Percentiles rank a stretch among this genome's conserved stretches.
Evolutionary conservation across 768 basidiomycete genomes (phyloP).

Genomic region (Coprinopsis cinerea): DNA sequence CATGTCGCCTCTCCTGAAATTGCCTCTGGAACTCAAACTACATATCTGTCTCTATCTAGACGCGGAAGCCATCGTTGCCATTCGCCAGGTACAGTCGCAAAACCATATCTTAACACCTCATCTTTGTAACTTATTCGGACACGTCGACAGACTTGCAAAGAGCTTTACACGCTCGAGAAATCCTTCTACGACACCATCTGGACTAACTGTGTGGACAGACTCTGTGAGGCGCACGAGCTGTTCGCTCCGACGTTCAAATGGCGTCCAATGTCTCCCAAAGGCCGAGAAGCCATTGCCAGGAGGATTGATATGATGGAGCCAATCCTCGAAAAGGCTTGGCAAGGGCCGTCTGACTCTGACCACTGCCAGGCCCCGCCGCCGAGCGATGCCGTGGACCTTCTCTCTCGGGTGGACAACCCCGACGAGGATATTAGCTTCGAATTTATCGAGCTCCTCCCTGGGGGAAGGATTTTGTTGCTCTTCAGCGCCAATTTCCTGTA

Average conservation of each 20-base stretch:
- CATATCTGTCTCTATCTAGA: neutral
- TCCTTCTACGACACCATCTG: neutral
- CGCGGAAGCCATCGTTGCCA: neutral
- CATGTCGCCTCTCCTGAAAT: too few species aligned
- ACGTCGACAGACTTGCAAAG: neutral
- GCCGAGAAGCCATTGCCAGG: neutral
- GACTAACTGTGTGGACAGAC: neutral
- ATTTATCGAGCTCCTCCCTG: neutral
- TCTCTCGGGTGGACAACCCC: neutral
- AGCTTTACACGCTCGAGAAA: neutral
- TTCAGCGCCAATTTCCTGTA: neutral
- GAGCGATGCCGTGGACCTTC: neutral
- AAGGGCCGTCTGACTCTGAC: neutral
- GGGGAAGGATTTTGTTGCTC: neutral
- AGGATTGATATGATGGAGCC: neutral
- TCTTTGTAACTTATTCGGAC: too few species aligned
- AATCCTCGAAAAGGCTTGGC: neutral
- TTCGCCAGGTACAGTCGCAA: neutral
- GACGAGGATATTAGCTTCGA: neutral
- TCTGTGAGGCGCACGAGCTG: neutral
- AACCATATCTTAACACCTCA: neutral
- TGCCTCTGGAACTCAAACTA: neutral
- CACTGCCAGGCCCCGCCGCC: too few species aligned
- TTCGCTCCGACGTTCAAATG: neutral
- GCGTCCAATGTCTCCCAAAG: neutral